Evolutionary conservation across 78 protist genomes (phyloP).

Genomic region (Speleostelium caveatum): DNA sequence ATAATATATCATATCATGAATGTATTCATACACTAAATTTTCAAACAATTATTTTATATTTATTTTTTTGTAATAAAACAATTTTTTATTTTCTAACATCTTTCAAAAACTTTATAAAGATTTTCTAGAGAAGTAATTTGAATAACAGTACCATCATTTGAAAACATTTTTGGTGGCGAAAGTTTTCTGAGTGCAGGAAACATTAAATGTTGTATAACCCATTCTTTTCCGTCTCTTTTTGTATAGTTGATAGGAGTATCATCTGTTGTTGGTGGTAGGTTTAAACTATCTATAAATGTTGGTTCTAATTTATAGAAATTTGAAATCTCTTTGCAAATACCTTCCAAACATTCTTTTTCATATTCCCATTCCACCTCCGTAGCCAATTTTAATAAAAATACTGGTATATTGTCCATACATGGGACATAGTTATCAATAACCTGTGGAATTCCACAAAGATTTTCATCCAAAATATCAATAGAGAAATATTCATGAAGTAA

Average conservation of each 20-base stretch:
- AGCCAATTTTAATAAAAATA: constrained; percentile 75
- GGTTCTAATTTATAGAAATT: constrained; percentile 65
- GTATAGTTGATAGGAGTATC: neutral
- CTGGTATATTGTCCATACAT: constrained; percentile 76
- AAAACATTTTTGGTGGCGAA: constrained; percentile 78
- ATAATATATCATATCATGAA: no score
- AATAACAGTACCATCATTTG: constrained; percentile 80
- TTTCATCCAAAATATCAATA: constrained; percentile 56
- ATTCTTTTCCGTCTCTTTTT: constrained; percentile 53
- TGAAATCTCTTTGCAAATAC: constrained; percentile 59
- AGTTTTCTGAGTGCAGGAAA: constrained; percentile 71
- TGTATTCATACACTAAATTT: no score
- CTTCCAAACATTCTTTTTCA: constrained; percentile 80
- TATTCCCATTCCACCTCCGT: constrained; percentile 83
- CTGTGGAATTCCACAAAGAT: constrained; percentile 71
- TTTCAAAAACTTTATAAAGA: constrained; percentile 89
- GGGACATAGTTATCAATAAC: constrained; percentile 85
- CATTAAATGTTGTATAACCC: constrained; percentile 82
- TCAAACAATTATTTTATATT: no score
- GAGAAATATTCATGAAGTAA: constrained; percentile 86
- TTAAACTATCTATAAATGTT: constrained; percentile 4
- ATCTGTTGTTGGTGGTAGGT: neutral
- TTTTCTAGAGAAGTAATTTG: constrained; percentile 84
- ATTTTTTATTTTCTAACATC: constrained; percentile 77
- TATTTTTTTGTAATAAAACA: neutral